Conservation (phyloP, 345 rosid species). For the Salix caprea region DNA sequence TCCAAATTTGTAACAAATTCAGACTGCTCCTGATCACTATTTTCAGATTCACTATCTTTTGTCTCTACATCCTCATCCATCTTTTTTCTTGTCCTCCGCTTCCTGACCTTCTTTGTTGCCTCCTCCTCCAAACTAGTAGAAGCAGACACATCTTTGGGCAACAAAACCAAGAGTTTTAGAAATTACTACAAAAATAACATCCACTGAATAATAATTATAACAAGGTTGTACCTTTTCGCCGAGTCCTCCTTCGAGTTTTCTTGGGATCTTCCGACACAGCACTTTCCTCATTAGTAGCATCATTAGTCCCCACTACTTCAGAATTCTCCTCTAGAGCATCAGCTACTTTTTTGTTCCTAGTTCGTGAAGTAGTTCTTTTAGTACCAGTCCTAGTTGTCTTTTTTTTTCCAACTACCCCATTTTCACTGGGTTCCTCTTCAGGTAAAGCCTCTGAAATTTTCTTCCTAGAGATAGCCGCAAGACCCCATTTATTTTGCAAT, state of each 20-base stretch:
- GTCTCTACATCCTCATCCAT: conserved; percentile 33
- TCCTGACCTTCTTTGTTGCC: conserved; percentile 46
- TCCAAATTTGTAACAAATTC: conserved; percentile 28
- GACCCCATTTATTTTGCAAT: conserved; percentile 41
- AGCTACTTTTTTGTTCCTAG: conserved; percentile 50
- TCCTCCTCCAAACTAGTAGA: conserved; percentile 40
- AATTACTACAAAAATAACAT: not conserved
- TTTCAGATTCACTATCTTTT: conserved; percentile 40
- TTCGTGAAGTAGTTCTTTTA: conserved; percentile 37
- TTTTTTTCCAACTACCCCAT: conserved; percentile 41
- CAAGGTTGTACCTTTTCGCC: conserved; percentile 42
- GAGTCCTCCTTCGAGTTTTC: conserved; percentile 32
- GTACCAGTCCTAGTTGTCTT: conserved; percentile 34
- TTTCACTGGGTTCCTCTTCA: conserved; percentile 42
- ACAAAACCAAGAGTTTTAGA: conserved; percentile 8
- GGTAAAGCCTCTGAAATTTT: conserved; percentile 36
- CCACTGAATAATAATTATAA: not conserved
- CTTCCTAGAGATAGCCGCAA: conserved; percentile 50
- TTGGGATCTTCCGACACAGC: conserved; percentile 20
- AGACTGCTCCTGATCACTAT: conserved; percentile 42
- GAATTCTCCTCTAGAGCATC: conserved; percentile 36
- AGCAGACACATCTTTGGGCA: conserved; percentile 34
- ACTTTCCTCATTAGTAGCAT: conserved; percentile 30
- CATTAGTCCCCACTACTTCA: conserved; percentile 21
- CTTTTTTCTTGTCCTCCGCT: conserved; percentile 38